A percentile compares a stretch with the other conserved stretches of the same genome.
These are phyloP conservation scores for Senecio squalidus DNA, from an alignment of 140 eudicot species.

Conservation along the genomic window DNA sequence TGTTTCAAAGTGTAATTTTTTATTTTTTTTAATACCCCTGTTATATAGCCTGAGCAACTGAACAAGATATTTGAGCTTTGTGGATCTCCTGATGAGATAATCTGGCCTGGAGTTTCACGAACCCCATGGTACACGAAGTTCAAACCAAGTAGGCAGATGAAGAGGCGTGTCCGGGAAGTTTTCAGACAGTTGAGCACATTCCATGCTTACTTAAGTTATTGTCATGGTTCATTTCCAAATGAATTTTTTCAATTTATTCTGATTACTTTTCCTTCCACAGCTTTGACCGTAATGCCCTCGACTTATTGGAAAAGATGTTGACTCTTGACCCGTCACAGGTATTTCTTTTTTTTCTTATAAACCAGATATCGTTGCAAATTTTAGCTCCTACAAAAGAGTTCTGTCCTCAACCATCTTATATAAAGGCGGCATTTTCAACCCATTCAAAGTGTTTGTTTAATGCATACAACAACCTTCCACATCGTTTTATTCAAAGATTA, in stretches of 20 bases:
- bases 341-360: constrained; percentile 2
- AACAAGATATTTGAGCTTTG: constrained; percentile 85
- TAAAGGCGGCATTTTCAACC: too few relatives aligned
- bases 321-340: constrained; percentile 95
- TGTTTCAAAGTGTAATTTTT: too few relatives aligned
- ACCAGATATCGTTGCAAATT: constrained; percentile 1
- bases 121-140: constrained; percentile 80
- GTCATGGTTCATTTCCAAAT: not conserved
- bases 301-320: constrained; percentile 81
- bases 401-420: too few relatives aligned
- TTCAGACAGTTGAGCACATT: constrained; percentile 64
- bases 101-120: constrained; percentile 93
- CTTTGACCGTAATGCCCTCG: constrained; percentile 84
- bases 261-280: constrained; percentile 21
- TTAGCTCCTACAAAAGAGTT: too few relatives aligned
- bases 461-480: not conserved
- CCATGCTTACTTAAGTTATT: constrained; percentile 2
- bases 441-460: too few relatives aligned
- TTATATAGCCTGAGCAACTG: constrained; percentile 91
- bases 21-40: too few relatives aligned
- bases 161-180: constrained; percentile 75
- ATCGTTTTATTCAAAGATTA: not conserved
- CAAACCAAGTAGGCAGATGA: constrained; percentile 60
- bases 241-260: not conserved
- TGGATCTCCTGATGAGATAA: constrained; percentile 88